Percentiles rank a stretch among this genome's conserved stretches.
These are phyloP conservation scores for Cymbopogon citratus DNA, from an alignment of 176 grass and related monocot genomes.

Conservation along the genomic window DNA sequence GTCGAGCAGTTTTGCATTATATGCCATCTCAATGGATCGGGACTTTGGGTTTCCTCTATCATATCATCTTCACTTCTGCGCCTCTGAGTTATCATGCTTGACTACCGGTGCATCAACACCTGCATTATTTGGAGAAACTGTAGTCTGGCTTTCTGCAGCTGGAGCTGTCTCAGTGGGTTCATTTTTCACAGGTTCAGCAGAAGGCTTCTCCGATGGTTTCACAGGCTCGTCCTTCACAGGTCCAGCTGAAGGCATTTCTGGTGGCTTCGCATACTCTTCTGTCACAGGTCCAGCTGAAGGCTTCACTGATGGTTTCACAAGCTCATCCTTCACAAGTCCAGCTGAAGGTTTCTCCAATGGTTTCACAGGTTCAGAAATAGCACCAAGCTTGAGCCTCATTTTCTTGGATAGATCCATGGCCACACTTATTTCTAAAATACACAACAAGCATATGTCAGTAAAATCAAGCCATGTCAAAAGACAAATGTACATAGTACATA, in stretches of 20 bases:
- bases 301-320: conserved; percentile 34
- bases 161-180: conserved; percentile 1
- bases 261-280: conserved; percentile 33
- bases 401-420: conserved; percentile 63
- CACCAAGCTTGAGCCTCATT: conserved; percentile 41
- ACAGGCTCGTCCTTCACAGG: conserved; percentile 33
- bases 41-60: not conserved
- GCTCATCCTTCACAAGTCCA: conserved; percentile 40
- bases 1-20: conserved; percentile 40
- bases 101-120: conserved; percentile 2
- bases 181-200: conserved; percentile 32
- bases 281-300: conserved; percentile 31
- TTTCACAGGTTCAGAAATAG: conserved; percentile 28
- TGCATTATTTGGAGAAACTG: conserved; percentile 31
- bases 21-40: conserved; percentile 12
- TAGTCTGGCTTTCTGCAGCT: conserved; percentile 37
- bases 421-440: conserved; percentile 58
- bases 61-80: conserved; percentile 14
- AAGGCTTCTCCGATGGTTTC: conserved; percentile 36
- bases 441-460: not conserved
- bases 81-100: conserved; percentile 24
- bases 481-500: not conserved
- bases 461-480: conserved; percentile 9
- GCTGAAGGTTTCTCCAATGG: conserved; percentile 30
- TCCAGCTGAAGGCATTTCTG: conserved; percentile 29